These are phyloP conservation scores for Epichloe hybrida DNA, from an alignment of 2,329 filamentous ascomycete species.

Conservation along the genomic window DNA sequence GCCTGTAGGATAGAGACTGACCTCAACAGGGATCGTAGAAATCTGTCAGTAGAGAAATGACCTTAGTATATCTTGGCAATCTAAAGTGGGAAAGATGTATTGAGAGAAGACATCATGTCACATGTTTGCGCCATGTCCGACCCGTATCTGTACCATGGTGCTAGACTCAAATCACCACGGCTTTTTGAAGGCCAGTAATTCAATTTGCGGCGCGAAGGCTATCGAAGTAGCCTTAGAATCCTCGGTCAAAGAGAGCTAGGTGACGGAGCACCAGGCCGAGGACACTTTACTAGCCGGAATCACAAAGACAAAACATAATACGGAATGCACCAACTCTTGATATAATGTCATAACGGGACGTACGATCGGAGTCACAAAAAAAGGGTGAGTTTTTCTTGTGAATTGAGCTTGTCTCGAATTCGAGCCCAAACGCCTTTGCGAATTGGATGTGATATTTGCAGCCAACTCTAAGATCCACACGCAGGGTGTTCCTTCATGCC, in stretches of 20 bases:
- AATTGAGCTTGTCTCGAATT: constrained; percentile 25
- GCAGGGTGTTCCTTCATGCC: constrained; percentile 16
- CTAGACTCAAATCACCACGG: constrained; percentile 38
- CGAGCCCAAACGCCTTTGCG: constrained; percentile 31
- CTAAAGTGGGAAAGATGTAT: not conserved
- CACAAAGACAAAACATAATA: not conserved
- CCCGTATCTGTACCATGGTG: constrained; percentile 55
- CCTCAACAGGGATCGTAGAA: too few relatives aligned
- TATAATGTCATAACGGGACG: constrained; percentile 7
- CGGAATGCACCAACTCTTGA: constrained; percentile 3
- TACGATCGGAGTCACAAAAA: not conserved
- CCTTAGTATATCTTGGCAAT: not conserved
- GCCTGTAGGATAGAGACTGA: constrained; percentile 9
- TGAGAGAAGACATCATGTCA: not conserved
- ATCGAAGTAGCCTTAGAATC: constrained; percentile 44
- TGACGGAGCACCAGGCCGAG: constrained; percentile 26
- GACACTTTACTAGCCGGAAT: constrained; percentile 42
- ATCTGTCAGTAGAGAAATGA: too few relatives aligned
- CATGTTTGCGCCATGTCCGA: constrained; percentile 30
- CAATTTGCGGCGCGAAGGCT: constrained; percentile 46
- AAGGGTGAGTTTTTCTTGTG: constrained; percentile 7
- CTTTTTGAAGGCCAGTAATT: constrained; percentile 44
- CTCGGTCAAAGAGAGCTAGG: constrained; percentile 26
- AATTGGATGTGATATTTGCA: constrained; percentile 31
- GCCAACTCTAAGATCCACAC: constrained; percentile 27